These are phyloP conservation scores for Plasmodium gallinaceum DNA, from an alignment of 169 alveolate genomes.

Conservation along the genomic window DNA sequence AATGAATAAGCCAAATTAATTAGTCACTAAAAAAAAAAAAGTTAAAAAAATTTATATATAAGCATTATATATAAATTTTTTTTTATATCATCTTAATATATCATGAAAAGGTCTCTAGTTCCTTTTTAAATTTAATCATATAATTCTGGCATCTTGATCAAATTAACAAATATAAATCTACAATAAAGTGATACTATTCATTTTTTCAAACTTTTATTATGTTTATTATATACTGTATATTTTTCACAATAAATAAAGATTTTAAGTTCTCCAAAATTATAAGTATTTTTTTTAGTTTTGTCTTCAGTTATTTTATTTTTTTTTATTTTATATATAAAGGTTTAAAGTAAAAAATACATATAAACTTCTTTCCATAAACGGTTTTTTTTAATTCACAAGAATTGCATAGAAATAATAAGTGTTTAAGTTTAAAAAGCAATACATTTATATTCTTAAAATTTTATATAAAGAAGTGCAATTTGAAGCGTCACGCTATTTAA, in stretches of 20 bases:
- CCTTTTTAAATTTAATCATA: slow-evolving; percentile 27
- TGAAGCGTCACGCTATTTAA: slow-evolving; percentile 21
- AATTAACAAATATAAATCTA: slow-evolving; percentile 25
- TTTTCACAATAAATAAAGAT: background rate
- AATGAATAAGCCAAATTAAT: slow-evolving; percentile 6
- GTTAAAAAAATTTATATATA: slow-evolving; percentile 7
- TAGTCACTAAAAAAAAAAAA: slow-evolving; percentile 3
- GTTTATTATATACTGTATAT: slow-evolving; percentile 12
- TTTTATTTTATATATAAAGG: slow-evolving; percentile 11
- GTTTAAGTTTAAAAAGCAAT: slow-evolving; percentile 12
- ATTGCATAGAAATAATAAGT: slow-evolving; percentile 6
- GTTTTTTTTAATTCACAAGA: slow-evolving; percentile 16
- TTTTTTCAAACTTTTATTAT: slow-evolving; percentile 7
- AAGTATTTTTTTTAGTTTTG: slow-evolving; percentile 1
- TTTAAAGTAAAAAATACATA: background rate
- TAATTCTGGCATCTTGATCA: slow-evolving; percentile 40
- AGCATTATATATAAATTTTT: background rate
- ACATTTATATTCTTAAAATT: slow-evolving; percentile 18
- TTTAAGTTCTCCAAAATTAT: slow-evolving; percentile 12
- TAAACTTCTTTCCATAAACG: slow-evolving; percentile 19
- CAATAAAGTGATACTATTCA: slow-evolving; percentile 20
- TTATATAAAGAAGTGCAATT: slow-evolving; percentile 36
- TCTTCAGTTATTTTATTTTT: slow-evolving; percentile 1
- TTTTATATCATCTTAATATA: slow-evolving; percentile 5
- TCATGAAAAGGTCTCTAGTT: slow-evolving; percentile 8